phyloP scores from a whole-genome alignment of 306 rosid genomes.

The Pyrus communis region DNA sequence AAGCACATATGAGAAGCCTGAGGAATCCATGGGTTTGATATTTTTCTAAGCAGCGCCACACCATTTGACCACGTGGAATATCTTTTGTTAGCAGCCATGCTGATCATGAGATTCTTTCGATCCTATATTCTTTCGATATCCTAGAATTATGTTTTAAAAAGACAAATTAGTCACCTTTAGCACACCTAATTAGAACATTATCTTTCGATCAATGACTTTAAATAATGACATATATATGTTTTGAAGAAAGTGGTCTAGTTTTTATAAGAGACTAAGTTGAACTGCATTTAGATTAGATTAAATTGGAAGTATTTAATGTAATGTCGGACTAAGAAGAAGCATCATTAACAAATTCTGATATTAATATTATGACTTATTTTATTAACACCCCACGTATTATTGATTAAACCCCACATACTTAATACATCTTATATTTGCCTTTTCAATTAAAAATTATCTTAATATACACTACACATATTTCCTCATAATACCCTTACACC shows the following conservation, averaged over 20 bases:
- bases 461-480: too few relatives aligned
- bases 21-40: not conserved
- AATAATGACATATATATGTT: not conserved
- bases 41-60: not conserved
- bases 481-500: too few relatives aligned
- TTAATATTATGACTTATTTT: too few relatives aligned
- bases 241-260: not conserved
- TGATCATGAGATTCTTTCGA: not conserved
- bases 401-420: too few relatives aligned
- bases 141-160: too few relatives aligned
- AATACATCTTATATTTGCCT: too few relatives aligned
- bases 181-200: not conserved
- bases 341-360: too few relatives aligned
- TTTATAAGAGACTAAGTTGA: too few relatives aligned
- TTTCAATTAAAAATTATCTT: too few relatives aligned
- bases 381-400: too few relatives aligned
- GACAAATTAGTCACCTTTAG: not conserved
- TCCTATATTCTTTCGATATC: not conserved
- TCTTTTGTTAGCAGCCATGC: not conserved
- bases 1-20: not conserved
- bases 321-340: accelerated
- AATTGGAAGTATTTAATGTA: too few relatives aligned
- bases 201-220: not conserved
- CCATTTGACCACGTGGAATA: not conserved
- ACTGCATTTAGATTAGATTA: too few relatives aligned